Conservation (phyloP, 164 flowering plant species). For the Platanus orientalis region DNA sequence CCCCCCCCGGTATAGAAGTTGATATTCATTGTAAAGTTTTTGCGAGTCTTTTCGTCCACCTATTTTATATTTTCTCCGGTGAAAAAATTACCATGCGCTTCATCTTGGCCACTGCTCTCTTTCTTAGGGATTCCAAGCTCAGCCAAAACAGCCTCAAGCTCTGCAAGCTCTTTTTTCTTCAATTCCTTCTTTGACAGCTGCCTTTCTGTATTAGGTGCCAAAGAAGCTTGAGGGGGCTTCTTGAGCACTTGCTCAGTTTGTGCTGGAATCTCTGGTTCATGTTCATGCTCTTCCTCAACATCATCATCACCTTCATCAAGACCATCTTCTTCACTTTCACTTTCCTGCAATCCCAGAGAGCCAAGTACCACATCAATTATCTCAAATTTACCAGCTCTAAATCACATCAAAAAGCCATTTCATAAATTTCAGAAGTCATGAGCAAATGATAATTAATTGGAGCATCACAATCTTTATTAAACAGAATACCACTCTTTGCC, state of each 20-base stretch:
- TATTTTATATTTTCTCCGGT: too few relatives aligned
- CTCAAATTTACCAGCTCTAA: neutral
- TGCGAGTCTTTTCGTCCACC: too few relatives aligned
- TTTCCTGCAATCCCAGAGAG: slow-evolving; percentile 52
- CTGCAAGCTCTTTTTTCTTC: slow-evolving; percentile 85
- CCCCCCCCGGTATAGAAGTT: too few relatives aligned
- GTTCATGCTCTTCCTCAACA: slow-evolving; percentile 62
- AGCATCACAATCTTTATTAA: too few relatives aligned
- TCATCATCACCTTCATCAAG: slow-evolving; percentile 76
- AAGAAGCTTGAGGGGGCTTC: slow-evolving; percentile 42
- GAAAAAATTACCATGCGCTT: slow-evolving; percentile 45
- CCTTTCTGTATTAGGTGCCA: slow-evolving; percentile 60
- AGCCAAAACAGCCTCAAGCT: slow-evolving; percentile 83
- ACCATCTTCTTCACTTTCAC: slow-evolving; percentile 81
- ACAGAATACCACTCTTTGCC: too few relatives aligned
- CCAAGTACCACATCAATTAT: neutral
- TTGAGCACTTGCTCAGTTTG: slow-evolving; percentile 38
- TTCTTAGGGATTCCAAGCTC: slow-evolving; percentile 55
- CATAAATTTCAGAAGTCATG: neutral
- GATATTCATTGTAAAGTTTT: too few relatives aligned
- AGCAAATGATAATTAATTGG: too few relatives aligned
- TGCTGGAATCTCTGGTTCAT: slow-evolving; percentile 45
- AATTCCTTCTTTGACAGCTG: slow-evolving; percentile 92
- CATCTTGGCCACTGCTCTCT: slow-evolving; percentile 42
- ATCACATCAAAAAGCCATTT: neutral